Percentiles rank a stretch among this genome's conserved stretches.
phyloP scores from a whole-genome alignment of 202 grass and related monocot genomes.

The Zizania palustris region DNA sequence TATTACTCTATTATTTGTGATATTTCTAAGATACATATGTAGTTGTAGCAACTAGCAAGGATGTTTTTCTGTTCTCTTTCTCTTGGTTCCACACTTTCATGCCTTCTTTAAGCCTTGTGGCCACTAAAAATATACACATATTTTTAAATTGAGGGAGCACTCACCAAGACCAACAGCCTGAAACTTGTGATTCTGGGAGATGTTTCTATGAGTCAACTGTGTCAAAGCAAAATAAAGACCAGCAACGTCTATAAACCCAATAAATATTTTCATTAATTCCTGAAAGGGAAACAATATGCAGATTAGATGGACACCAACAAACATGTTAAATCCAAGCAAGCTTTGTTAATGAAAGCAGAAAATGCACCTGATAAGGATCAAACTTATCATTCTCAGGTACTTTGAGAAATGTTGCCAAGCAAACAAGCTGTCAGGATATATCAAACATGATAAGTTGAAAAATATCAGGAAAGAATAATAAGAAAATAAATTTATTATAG shows the following conservation, averaged over 20 bases:
- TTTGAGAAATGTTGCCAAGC: slow-evolving; percentile 91
- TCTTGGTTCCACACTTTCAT: background rate
- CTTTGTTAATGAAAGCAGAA: slow-evolving; percentile 17
- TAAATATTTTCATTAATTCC: slow-evolving; percentile 92
- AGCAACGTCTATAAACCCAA: slow-evolving; percentile 96
- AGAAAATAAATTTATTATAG: slow-evolving; percentile 14
- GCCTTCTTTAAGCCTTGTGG: background rate
- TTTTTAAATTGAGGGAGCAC: background rate
- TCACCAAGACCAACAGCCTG: slow-evolving; percentile 97
- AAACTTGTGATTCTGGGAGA: slow-evolving; percentile 98
- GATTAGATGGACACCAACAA: slow-evolving; percentile 27
- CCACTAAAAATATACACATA: background rate
- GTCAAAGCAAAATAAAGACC: slow-evolving; percentile 97
- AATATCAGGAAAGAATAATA: too few relatives aligned
- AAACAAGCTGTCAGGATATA: slow-evolving; percentile 96
- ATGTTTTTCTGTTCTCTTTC: background rate
- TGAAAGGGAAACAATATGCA: slow-evolving; percentile 48
- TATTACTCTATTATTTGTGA: background rate
- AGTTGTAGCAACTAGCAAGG: background rate
- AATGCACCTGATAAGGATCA: slow-evolving; percentile 87
- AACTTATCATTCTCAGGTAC: slow-evolving; percentile 96
- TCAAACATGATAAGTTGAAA: too few relatives aligned
- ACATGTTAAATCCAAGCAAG: slow-evolving; percentile 24
- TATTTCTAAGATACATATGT: background rate
- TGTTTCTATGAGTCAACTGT: slow-evolving; percentile 96